phyloP scores from a whole-genome alignment of 1,284 basidiomycete species.

The Ustilago hordei region DNA sequence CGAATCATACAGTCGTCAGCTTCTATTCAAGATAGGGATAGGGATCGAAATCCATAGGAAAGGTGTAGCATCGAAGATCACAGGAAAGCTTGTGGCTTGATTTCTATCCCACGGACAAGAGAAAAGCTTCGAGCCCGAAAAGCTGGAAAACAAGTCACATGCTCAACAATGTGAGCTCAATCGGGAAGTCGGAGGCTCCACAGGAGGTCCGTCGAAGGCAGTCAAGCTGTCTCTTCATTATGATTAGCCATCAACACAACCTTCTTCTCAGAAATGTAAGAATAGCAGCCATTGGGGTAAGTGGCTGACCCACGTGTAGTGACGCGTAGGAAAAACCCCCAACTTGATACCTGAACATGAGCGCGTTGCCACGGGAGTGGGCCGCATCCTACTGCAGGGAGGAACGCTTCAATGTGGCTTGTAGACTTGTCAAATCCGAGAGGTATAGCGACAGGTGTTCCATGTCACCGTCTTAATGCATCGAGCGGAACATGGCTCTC shows the following conservation, averaged over 20 bases:
- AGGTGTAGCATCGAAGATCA: too few species aligned
- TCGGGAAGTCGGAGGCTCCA: neutral
- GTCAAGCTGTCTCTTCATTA: neutral
- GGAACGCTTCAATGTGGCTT: neutral
- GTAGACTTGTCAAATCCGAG: neutral
- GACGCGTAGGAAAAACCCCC: neutral
- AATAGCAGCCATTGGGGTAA: neutral
- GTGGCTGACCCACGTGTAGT: conserved; percentile 5
- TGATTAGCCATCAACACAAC: too few species aligned
- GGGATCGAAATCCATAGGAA: too few species aligned
- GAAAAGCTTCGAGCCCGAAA: neutral
- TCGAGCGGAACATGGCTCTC: neutral
- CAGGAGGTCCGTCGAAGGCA: neutral
- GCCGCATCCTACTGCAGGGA: conserved; percentile 7
- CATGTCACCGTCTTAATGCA: neutral
- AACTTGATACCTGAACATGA: neutral
- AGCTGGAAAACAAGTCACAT: neutral
- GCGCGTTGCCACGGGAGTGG: neutral
- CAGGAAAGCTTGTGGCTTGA: neutral
- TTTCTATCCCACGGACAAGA: neutral
- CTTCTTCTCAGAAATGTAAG: too few species aligned
- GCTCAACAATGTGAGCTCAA: neutral
- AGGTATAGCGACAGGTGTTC: neutral
- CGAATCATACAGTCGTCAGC: too few species aligned
- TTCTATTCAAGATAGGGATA: too few species aligned